phyloP scores from a whole-genome alignment of 2,329 filamentous ascomycete genomes.

The Neoscytalidium dimidiatum region DNA sequence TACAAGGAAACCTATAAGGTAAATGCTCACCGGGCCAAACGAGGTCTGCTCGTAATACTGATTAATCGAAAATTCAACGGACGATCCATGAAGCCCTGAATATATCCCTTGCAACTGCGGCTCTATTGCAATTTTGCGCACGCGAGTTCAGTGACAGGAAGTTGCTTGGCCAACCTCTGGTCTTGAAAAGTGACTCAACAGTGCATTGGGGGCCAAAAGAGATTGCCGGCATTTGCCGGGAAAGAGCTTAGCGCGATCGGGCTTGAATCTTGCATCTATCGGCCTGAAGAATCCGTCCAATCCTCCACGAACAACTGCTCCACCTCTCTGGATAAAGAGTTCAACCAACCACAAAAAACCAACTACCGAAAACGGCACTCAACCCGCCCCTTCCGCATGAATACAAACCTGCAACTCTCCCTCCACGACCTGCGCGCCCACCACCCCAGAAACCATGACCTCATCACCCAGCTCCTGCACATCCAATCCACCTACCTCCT shows the following conservation, averaged over 20 bases:
- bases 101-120: too few species aligned
- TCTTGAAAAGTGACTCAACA: too few species aligned
- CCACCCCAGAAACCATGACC: constrained; percentile 42
- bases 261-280: background rate
- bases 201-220: background rate
- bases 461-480: constrained; percentile 51
- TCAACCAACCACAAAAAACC: too few species aligned
- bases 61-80: too few species aligned
- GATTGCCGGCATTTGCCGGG: background rate
- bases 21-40: too few species aligned
- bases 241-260: background rate
- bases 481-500: constrained; percentile 40
- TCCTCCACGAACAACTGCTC: background rate
- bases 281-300: background rate
- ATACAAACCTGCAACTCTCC: background rate
- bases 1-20: too few species aligned
- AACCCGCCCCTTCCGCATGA: background rate
- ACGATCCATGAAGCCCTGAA: too few species aligned
- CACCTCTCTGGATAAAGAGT: background rate
- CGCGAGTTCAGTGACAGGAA: too few species aligned
- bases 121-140: too few species aligned
- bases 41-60: too few species aligned
- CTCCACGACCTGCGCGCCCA: constrained; percentile 23
- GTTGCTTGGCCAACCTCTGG: too few species aligned
- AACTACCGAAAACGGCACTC: background rate